Evolutionary conservation across 768 basidiomycete species (phyloP).

Genomic region (Podaxis mareebaensis): DNA sequence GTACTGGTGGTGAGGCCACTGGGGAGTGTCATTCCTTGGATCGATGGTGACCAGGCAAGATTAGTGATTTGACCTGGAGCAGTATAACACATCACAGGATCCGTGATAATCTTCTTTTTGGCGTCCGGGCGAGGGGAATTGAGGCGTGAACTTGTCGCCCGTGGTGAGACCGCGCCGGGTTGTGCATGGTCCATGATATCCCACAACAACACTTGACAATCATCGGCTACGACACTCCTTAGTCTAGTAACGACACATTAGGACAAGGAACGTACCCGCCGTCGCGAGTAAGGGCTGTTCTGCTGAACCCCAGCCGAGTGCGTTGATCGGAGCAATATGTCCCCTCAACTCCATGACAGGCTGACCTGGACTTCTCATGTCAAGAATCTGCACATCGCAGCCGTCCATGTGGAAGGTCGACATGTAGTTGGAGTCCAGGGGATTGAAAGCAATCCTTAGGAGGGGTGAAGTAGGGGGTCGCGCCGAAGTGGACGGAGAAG

Average conservation of each 20-base stretch:
- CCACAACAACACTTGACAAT: slow-evolving; percentile 93
- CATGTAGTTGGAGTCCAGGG: slow-evolving; percentile 91
- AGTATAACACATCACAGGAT: slow-evolving; percentile 85
- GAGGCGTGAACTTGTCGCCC: slow-evolving; percentile 68
- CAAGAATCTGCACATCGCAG: slow-evolving; percentile 85
- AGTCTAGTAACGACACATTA: neutral
- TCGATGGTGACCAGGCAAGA: slow-evolving; percentile 86
- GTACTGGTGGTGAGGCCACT: slow-evolving; percentile 71
- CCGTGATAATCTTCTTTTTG: slow-evolving; percentile 71
- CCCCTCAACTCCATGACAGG: slow-evolving; percentile 91
- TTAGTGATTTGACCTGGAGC: slow-evolving; percentile 78
- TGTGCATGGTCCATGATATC: slow-evolving; percentile 73
- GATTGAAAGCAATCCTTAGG: slow-evolving; percentile 88
- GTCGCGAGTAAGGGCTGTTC: slow-evolving; percentile 86
- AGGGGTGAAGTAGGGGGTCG: slow-evolving; percentile 80
- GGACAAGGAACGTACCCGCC: slow-evolving; percentile 55
- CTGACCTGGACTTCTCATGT: slow-evolving; percentile 95
- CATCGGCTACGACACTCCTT: slow-evolving; percentile 63
- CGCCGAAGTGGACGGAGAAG: slow-evolving; percentile 58
- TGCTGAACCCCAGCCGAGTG: slow-evolving; percentile 86
- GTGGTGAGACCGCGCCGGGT: slow-evolving; percentile 59
- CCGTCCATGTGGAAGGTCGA: slow-evolving; percentile 97
- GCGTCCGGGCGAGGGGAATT: slow-evolving; percentile 82
- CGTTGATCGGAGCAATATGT: slow-evolving; percentile 81
- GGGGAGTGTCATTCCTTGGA: slow-evolving; percentile 74